These are phyloP conservation scores for Xerocomus cyaneibrunnescens DNA, from an alignment of 1,284 basidiomycete species.

Conservation along the genomic window DNA sequence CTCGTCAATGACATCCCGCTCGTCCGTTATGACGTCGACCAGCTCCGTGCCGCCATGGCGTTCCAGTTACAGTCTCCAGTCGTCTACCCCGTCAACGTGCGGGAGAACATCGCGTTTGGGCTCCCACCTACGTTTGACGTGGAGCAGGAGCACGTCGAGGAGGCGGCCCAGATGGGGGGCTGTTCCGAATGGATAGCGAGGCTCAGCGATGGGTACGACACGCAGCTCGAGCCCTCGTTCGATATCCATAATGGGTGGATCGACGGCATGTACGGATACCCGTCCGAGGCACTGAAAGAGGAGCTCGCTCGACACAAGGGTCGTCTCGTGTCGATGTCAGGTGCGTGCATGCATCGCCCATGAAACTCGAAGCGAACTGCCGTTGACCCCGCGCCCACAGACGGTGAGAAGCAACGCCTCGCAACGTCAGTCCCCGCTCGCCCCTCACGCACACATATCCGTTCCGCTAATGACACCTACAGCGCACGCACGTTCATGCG, in stretches of 20 bases:
- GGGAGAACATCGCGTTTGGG: conserved; percentile 44
- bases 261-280: conserved; percentile 18
- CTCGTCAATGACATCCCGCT: conserved; percentile 39
- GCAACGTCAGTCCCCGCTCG: conserved; percentile 41
- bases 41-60: conserved; percentile 37
- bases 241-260: conserved; percentile 18
- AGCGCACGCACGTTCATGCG: conserved; percentile 45
- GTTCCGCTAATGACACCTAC: background rate
- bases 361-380: background rate
- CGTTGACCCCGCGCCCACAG: conserved; percentile 11
- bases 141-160: conserved; percentile 27
- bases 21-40: conserved; percentile 25
- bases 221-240: conserved; percentile 37
- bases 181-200: conserved; percentile 37
- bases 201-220: conserved; percentile 37
- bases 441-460: background rate
- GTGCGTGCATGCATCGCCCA: conserved; percentile 14
- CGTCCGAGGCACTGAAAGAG: conserved; percentile 17
- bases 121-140: conserved; percentile 9
- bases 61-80: conserved; percentile 42
- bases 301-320: conserved; percentile 16
- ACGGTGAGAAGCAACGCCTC: conserved; percentile 47
- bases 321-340: conserved; percentile 24
- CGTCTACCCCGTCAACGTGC: conserved; percentile 43
- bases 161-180: conserved; percentile 40